phyloP scores from a whole-genome alignment of 352 stramenopile genomes.

The Plasmopara viticola region DNA sequence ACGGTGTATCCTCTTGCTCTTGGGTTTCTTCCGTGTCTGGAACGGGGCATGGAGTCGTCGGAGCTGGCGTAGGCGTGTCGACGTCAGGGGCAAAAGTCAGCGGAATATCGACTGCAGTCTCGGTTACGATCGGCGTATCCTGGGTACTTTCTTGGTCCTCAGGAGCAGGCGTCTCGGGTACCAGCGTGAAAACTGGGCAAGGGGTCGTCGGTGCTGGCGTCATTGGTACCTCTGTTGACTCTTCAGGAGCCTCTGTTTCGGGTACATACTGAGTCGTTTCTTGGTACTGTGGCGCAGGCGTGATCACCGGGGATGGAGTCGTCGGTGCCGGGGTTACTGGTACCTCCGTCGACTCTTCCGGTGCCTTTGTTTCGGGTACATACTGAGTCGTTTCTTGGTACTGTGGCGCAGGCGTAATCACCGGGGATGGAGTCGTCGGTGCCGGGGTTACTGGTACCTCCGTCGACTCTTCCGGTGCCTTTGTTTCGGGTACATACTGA shows the following conservation, averaged over 20 bases:
- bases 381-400: constrained; percentile 4
- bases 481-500: background rate
- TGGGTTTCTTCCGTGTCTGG: constrained; percentile 9
- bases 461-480: background rate
- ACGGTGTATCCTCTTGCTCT: constrained; percentile 2
- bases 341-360: background rate
- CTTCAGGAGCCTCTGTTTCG: constrained; percentile 12
- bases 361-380: background rate
- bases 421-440: constrained; percentile 13
- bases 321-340: constrained; percentile 6
- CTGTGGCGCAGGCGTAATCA: background rate
- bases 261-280: background rate
- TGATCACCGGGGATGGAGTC: constrained; percentile 11
- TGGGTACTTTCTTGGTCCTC: constrained; percentile 1
- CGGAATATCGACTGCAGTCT: background rate
- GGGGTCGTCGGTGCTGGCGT: constrained; percentile 7
- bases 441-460: constrained; percentile 3
- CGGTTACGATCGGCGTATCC: background rate
- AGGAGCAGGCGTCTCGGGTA: constrained; percentile 1
- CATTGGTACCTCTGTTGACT: constrained; percentile 2
- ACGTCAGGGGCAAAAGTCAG: background rate
- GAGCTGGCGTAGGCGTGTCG: no score
- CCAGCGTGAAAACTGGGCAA: constrained; percentile 12
- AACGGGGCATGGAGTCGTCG: no score
- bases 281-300: constrained; percentile 1